Base-by-base conservation (phyloP, 1,139 yeast genomes). In the Taphrina pruni region DNA sequence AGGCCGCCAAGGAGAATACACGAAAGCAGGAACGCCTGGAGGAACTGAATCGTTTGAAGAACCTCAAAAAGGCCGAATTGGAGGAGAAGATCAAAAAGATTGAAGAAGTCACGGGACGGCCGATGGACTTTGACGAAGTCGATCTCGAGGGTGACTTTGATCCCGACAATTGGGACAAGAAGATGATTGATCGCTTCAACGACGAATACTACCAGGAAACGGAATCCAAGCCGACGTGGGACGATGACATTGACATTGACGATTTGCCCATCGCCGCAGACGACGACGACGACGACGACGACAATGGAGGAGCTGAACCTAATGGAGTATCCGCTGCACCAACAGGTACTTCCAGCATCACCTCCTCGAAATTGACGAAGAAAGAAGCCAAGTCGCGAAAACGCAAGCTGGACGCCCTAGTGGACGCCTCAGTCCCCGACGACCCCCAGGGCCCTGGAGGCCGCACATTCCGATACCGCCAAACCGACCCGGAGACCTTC, bases 401-500 rank as follows among this genome's bases (percentile, higher is more conserved):
- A 73, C 97, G 97, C 55, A 64, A 64, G 56, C 55, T 64, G 20
- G 67, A 64, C 2, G 60, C 67, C 1, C 55, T 64, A n/a, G 67
- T 64, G 48, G 67, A 64, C 56, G 54, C 54, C 11, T 14, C 54
- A 9, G 43, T 58, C 2, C 62, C 62, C 2, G 32, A 2, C 32
- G 60, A 64, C 1, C 41, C 61, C 6, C 39, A 46, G 2, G 67
- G 67, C 6, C 60, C 84, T 82, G 61, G 43, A 35, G 67, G 67
- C 46, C 32, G 61, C 12, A 46, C 20, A 70, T 94, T 94, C 83
- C 87, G 87, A 75, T 95, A 95, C 78, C 85, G 98, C 75, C 97
- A 92, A 75, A 98, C 94, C 2, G 92, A 97, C 0, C 98, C 99
- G 2, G 99, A 95, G 75, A 81, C 93, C 11, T 95, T 86, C 79